Conservation (phyloP, 768 basidiomycete species). For the Mycena leptocephala region DNA sequence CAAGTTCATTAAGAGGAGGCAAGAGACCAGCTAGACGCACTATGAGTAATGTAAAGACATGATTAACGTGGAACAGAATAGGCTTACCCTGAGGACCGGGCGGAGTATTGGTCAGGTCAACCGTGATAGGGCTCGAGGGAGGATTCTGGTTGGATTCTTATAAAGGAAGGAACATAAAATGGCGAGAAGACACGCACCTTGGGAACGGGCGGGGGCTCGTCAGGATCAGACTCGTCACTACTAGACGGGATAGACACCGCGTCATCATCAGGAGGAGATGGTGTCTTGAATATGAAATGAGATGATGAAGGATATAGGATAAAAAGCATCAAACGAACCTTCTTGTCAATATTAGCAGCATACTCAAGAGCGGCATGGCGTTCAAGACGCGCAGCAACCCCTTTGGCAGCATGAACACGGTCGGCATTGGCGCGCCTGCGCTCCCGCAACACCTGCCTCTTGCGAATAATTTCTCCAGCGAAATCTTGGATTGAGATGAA, state of each 20-base stretch:
- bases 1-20: neutral
- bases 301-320: neutral
- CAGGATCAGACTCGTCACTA: neutral
- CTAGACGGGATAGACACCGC: neutral
- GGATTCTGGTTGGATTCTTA: neutral
- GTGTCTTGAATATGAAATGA: neutral
- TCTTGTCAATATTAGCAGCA: neutral
- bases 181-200: neutral
- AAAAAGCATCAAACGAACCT: neutral
- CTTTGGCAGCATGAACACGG: neutral
- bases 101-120: neutral
- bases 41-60: neutral
- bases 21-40: neutral
- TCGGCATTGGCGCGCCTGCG: neutral
- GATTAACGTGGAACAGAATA: neutral
- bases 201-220: neutral
- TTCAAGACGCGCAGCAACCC: neutral
- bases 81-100: neutral
- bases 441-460: neutral
- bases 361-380: neutral
- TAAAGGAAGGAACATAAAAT: neutral
- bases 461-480: constrained; percentile 10
- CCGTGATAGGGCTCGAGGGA: neutral
- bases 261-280: neutral
- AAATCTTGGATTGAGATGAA: neutral